Evolutionary conservation across 1,284 basidiomycete genomes (phyloP).

Genomic region (Leccinum pachyderme): DNA sequence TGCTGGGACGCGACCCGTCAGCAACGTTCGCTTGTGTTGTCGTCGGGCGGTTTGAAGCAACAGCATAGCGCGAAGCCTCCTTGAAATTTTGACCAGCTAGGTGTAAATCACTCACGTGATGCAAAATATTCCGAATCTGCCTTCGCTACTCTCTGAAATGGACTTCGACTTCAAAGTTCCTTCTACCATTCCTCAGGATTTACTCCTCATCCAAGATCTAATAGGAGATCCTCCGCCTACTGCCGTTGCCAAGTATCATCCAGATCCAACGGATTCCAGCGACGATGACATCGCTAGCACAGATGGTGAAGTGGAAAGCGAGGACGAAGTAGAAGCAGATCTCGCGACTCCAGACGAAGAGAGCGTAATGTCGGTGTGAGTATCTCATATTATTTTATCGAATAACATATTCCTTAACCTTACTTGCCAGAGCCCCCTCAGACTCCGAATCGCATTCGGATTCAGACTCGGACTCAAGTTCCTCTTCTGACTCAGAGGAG

Average conservation of each 20-base stretch:
- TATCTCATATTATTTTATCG: slow-evolving; percentile 2
- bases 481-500: slow-evolving; percentile 32
- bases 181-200: slow-evolving; percentile 62
- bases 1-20: slow-evolving; percentile 1
- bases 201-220: slow-evolving; percentile 67
- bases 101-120: slow-evolving; percentile 20
- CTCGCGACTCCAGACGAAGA: slow-evolving; percentile 44
- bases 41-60: slow-evolving; percentile 9
- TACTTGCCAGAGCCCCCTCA: slow-evolving; percentile 25
- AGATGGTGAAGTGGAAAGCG: slow-evolving; percentile 52
- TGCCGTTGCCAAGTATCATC: slow-evolving; percentile 1
- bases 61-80: slow-evolving; percentile 2
- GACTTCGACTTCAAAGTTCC: slow-evolving; percentile 54
- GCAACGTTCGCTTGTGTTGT: slow-evolving; percentile 17
- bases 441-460: slow-evolving; percentile 45
- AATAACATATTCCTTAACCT: slow-evolving; percentile 16
- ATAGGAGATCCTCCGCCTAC: slow-evolving; percentile 40
- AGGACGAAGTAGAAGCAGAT: slow-evolving; percentile 67
- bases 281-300: slow-evolving; percentile 53
- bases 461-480: slow-evolving; percentile 39
- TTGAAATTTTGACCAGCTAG: background rate
- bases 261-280: slow-evolving; percentile 18
- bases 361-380: slow-evolving; percentile 27
- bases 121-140: background rate
- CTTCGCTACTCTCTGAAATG: slow-evolving; percentile 15